Evolutionary conservation across 2,329 filamentous ascomycete genomes (phyloP), one percentile per base, ranked within the genome.

Genomic region (Sclerotinia minor): DNA sequence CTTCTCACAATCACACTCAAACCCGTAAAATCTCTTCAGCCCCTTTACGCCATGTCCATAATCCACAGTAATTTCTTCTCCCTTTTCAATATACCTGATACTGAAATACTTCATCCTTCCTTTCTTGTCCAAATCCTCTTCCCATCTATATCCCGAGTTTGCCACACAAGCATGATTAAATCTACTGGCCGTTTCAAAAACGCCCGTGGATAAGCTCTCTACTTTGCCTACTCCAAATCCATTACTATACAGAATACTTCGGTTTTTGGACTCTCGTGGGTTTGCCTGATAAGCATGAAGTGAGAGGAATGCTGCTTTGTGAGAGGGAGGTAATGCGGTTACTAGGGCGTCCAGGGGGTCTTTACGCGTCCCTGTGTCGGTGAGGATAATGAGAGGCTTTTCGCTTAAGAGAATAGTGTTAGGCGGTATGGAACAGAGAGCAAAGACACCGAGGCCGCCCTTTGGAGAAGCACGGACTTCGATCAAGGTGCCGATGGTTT

Each of bases 61-160:
- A 69, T 74, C 71, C 21, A 75, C 69, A 13, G 71, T 73, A 13
- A 76, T 68, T 58, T 76, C 74, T 61, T 76, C 74, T 13, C 73
- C 73, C 29, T 64, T 53, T 50, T 70, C 41, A n/a, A 75, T 47
- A 67, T 67, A 64, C 32, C 68, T 71, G 29, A 52, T 64, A 67
- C 71, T 75, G 64, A 68, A 72, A 53, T 73, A 71, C 38, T 75
- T 68, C 67, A 75, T 69, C 35, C 70, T 69, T 38, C 45, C 59
- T 21, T 38, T 32, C 5, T 69, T 71, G 5, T 38, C 29, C 3
- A 67, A 71, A 6, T 67, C 69, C 44, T 60, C 64, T 35, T 71
- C 69, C 73, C 74, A 76, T 17, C 41, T 64, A 63, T 69, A 73
- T 2, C 58, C 17, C 11, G 69, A 68, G 63, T 75, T 76, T 8